Base-by-base conservation (phyloP, 192 early-diverging fungal genomes). In the Thamnidium elegans region DNA sequence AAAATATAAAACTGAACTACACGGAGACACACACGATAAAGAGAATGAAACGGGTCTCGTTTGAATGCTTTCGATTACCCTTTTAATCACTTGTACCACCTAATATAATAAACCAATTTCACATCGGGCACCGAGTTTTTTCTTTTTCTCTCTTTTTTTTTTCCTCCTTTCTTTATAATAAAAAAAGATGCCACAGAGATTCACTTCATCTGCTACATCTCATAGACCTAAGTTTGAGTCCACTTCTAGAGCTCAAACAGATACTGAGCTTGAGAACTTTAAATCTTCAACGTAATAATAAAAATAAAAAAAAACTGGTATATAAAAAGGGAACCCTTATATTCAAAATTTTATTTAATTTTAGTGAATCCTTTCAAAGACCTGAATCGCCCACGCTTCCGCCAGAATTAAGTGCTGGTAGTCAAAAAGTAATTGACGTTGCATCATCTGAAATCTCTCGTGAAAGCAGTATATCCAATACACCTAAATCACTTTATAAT, bases 311-410 rank as follows among this genome's bases (percentile, higher is more conserved):
- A 39, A 39, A 39, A 39, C 9, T 9, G 5, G 4, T 39, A 39
- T 39, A 3, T 39, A 39, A 39, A 26, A 26, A 26, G 26, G 26
- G 26, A 26, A 3, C 26, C 26, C 3, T 26, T 26, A 3, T 26
- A 26, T 26, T 39, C 36, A 39, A 39, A 9, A 10, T 39, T 39
- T 39, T 39, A 26, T 26, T 26, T 26, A 26, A 26, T 39, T 39
- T 39, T 39, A 39, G 36, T 39, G 36, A 39, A 39, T 10, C 36
- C 36, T 39, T 39, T 56, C 58, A 68, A 52, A 58, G 66, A 51
- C 66, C 66, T 10, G 66, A 68, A 44, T 68, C 66, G 31, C 66
- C 66, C 17, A 68, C 66, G 9, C 39, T 68, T 20, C 66, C 66
- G 0, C 46, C 39, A 1, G 66, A 67, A n/a, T n/a, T 26, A 15